These are phyloP conservation scores for Protomyces inundatus DNA, from an alignment of 1,139 yeast genomes.

Conservation along the genomic window DNA sequence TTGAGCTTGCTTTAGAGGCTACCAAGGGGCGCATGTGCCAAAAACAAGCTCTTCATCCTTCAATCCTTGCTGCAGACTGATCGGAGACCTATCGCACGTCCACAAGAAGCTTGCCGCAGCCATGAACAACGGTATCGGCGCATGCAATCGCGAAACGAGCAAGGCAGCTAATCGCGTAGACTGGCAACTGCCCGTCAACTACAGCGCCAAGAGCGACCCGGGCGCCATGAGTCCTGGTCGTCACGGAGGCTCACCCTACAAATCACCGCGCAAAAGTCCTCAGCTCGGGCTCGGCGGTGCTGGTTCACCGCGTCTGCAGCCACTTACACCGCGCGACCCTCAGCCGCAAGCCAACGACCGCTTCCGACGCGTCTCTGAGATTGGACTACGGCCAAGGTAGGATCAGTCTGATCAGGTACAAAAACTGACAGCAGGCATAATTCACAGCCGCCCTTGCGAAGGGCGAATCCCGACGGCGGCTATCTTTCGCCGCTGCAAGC, in stretches of 20 bases:
- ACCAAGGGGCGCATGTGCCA: too few relatives aligned
- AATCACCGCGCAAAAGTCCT: background rate
- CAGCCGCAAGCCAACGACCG: slow-evolving; percentile 1
- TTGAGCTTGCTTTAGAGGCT: too few relatives aligned
- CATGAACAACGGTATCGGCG: background rate
- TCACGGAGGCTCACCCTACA: background rate
- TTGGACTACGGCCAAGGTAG: slow-evolving; percentile 12
- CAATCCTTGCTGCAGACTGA: too few relatives aligned
- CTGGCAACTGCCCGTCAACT: background rate
- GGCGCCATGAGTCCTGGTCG: background rate
- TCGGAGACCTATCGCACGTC: background rate
- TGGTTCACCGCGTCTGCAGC: slow-evolving; percentile 22
- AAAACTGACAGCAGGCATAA: slow-evolving; percentile 1
- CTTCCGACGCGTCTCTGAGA: slow-evolving; percentile 17
- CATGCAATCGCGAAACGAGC: background rate
- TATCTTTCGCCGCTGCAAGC: slow-evolving; percentile 61
- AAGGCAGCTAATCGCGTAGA: background rate
- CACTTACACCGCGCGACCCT: slow-evolving; percentile 19
- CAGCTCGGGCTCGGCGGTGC: background rate
- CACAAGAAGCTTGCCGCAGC: background rate
- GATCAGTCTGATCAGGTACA: too few relatives aligned
- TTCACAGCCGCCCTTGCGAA: slow-evolving; percentile 28
- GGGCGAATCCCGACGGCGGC: slow-evolving; percentile 35
- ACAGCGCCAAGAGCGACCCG: background rate
- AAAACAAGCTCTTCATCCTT: too few relatives aligned